A percentile compares a stretch with the other conserved stretches of the same genome.
phyloP scores from a whole-genome alignment of 78 protist species.

The Dictyostelium purpureum region DNA sequence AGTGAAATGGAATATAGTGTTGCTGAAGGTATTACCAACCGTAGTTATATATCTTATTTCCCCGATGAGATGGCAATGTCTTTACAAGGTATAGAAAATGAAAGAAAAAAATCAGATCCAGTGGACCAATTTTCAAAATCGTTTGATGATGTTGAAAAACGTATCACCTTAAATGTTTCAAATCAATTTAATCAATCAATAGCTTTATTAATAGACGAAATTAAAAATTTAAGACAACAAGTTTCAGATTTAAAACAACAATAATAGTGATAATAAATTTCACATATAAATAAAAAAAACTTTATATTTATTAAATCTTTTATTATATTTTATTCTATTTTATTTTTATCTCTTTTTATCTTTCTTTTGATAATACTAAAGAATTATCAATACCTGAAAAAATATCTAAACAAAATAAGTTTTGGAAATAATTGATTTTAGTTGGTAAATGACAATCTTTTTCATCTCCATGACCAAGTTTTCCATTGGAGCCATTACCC shows the following conservation, averaged over 20 bases:
- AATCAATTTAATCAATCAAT: conserved; percentile 31
- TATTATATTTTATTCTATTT: not conserved
- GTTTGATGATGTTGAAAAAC: conserved; percentile 42
- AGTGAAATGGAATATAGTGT: conserved; percentile 32
- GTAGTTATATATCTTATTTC: conserved; percentile 28
- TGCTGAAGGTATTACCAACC: conserved; percentile 2
- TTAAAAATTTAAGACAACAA: conserved; percentile 41
- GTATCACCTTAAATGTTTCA: not conserved
- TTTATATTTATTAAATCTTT: not conserved
- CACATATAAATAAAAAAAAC: not conserved
- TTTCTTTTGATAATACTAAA: conserved; percentile 4
- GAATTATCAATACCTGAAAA: conserved; percentile 63
- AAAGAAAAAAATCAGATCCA: not conserved
- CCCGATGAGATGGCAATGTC: conserved; percentile 66
- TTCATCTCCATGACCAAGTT: conserved; percentile 40
- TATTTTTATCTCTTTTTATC: not conserved
- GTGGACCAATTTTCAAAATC: not conserved
- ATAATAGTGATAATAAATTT: not conserved
- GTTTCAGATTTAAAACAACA: conserved; percentile 19
- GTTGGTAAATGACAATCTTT: conserved; percentile 4
- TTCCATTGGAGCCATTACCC: conserved; percentile 69
- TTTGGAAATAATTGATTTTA: not conserved
- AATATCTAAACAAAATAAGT: not conserved
- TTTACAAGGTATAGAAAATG: conserved; percentile 14
- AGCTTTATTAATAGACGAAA: conserved; percentile 29